Conservation (phyloP, 768 basidiomycete species). For the Collybia sordida region DNA sequence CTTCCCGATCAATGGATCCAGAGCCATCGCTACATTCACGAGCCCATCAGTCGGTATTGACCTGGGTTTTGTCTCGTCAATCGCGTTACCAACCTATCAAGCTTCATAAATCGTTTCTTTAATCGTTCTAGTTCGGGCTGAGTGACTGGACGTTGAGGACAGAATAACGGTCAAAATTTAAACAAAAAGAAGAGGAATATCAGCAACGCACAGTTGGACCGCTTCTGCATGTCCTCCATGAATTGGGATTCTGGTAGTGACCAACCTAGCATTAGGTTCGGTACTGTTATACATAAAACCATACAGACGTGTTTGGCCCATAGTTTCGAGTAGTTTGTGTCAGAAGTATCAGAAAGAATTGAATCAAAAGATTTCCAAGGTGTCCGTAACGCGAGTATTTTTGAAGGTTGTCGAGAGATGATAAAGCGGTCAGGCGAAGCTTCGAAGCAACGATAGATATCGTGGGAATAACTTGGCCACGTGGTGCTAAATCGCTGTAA, state of each 20-base stretch:
- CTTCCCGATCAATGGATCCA: constrained; percentile 97
- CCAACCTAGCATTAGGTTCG: constrained; percentile 6
- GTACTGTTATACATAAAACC: neutral
- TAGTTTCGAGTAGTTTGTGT: constrained; percentile 5
- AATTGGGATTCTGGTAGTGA: constrained; percentile 75
- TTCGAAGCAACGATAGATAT: no score
- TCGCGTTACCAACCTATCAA: constrained; percentile 69
- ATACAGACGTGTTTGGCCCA: constrained; percentile 84
- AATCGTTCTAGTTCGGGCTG: constrained; percentile 90
- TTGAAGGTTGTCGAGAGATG: neutral
- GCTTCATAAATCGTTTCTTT: constrained; percentile 99
- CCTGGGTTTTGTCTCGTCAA: neutral
- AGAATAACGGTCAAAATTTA: neutral
- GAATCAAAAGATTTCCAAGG: constrained; percentile 1
- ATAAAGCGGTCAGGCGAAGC: no score
- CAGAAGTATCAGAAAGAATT: neutral
- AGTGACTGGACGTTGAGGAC: constrained; percentile 63
- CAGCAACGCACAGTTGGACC: constrained; percentile 86
- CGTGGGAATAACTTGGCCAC: constrained; percentile 6
- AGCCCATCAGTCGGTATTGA: neutral
- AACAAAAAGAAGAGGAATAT: constrained; percentile 5
- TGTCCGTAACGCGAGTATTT: neutral
- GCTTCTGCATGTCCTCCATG: constrained; percentile 97
- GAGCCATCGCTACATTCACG: constrained; percentile 77
- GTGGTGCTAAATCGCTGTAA: no score